Evolutionary conservation across 2,329 filamentous ascomycete genomes (phyloP), one percentile per base, ranked within the genome.

Genomic region (Penicillium sp.): DNA sequence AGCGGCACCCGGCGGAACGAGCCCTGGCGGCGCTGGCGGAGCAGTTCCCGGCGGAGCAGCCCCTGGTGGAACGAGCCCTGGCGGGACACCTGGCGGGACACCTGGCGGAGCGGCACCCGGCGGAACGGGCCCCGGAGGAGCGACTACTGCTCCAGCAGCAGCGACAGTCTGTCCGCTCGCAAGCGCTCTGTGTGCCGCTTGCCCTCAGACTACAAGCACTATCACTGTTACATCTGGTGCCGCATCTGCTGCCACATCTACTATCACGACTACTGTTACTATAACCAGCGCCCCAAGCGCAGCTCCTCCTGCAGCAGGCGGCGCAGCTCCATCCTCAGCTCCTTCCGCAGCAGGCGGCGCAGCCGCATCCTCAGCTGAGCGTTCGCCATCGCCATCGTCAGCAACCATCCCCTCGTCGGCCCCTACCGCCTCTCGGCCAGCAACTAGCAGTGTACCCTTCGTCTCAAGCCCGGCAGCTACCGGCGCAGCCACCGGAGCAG

Each of bases 141-240:
- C 9, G 10, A 27, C 10, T 10, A 20, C 16, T 36, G 28, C 18
- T 9, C 29, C 23, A 20, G 26, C 24, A 24, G 20, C 34, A n/a
- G 1, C 18, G 11, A 9, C 20, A 20, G 16, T 51, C 14, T 45
- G 44, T 29, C 39, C 39, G 16, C n/a, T 53, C 11, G 50, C 47
- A 10, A 53, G 42, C 20, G 50, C 44, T n/a, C 42, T 53, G 13
- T 53, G 50, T 39, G 44, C 50, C 29, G 48, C 47, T 14, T 53
- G 50, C 9, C 50, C 50, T 23, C 42, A 10, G 4, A 46, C 13
- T 20, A 23, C 27, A 10, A 23, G 14, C 11, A 49, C 32, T 9
- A 24, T 13, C 3, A 40, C 39, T 20, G 27, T 43, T 16, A 32
- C 28, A n/a, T 32, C 27, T 13, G 50, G 44, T 9, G 39, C 50